Evolutionary conservation across 225 moss, liverwort and hornwort species (phyloP), one percentile per base, ranked within the genome.

Genomic region (Climacium dendroides): DNA sequence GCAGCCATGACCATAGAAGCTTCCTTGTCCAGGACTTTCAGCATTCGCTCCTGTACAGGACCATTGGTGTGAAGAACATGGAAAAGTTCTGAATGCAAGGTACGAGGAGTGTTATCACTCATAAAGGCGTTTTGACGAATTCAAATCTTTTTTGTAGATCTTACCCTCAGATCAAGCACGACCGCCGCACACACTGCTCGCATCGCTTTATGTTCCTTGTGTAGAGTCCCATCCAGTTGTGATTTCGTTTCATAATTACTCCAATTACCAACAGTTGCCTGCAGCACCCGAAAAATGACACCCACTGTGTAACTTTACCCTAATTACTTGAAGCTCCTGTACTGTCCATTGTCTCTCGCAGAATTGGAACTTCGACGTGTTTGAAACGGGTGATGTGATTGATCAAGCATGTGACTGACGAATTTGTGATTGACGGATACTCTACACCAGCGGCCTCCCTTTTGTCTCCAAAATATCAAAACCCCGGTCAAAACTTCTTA

Each of bases 151-250:
- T 47, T 48, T 48, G 76, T 48, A 45, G 54, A 29, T 35, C 87
- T 83, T 78, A 93, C 93, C 87, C 88, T 87, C 37, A 91, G 72
- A 87, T 90, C 91, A 85, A 93, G 87, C 71, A 93, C 87, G 52
- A 89, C 83, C 34, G 90, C 89, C 15, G 90, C 93, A 83, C 90
- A 93, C 34, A 87, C 85, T 79, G 89, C 90, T 64, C 85, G 85
- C 88, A 87, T 85, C 47, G 77, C 90, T 75, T 90, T 84, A 17
- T 87, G 87, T 76, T 91, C 89, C 58, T 87, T 78, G 77, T 45
- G 63, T 30, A 39, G 25, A 83, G 83, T 74, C 79, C 55, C 83
- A 22, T 85, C 73, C 53, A 64, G 45, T 75, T 81, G 85, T 63
- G 90, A n/a, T 89, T 82, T 85, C 35, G 74, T 23, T 63, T 77